A percentile compares a stretch with the other conserved stretches of the same genome.
phyloP scores from a whole-genome alignment of 495 filamentous ascomycete genomes.

The Podospora tetraspora region DNA sequence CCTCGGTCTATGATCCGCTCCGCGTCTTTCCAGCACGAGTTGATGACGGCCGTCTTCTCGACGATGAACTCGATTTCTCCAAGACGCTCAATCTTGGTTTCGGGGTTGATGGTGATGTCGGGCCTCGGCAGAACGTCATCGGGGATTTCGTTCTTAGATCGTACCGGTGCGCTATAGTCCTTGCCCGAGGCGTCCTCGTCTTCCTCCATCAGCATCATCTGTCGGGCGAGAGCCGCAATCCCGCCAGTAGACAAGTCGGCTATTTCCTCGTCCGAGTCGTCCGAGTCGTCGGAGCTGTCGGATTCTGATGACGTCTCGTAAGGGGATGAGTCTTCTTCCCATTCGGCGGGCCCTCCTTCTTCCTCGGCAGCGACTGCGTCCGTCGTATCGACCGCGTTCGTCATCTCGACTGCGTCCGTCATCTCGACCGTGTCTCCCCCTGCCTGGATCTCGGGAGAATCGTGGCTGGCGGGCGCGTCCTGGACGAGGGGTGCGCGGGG shows the following conservation, averaged over 20 bases:
- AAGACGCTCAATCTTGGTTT: constrained; percentile 69
- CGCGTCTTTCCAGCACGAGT: constrained; percentile 71
- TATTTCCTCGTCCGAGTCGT: constrained; percentile 49
- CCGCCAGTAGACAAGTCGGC: constrained; percentile 44
- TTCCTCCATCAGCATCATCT: constrained; percentile 72
- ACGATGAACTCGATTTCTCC: constrained; percentile 69
- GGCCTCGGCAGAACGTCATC: constrained; percentile 69
- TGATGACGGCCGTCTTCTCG: constrained; percentile 70
- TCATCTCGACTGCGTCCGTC: constrained; percentile 13
- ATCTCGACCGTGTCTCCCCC: not conserved
- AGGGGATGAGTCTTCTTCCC: constrained; percentile 61
- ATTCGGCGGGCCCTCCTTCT: constrained; percentile 39
- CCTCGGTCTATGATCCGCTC: constrained; percentile 76
- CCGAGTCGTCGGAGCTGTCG: constrained; percentile 42
- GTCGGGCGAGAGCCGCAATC: constrained; percentile 69
- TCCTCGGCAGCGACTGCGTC: constrained; percentile 40
- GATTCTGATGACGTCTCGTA: constrained; percentile 42
- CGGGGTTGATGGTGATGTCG: constrained; percentile 62
- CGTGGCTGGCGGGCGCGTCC: too few species aligned
- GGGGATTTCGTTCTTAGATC: constrained; percentile 67
- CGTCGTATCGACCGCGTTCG: constrained; percentile 37
- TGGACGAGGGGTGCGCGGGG: too few species aligned
- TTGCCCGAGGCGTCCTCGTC: constrained; percentile 50
- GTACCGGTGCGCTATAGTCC: constrained; percentile 46
- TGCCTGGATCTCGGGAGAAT: not conserved